Evolutionary conservation across 2,329 filamentous ascomycete genomes (phyloP), one percentile per base, ranked within the genome.

Genomic region (Cladophialophora chaetospira): DNA sequence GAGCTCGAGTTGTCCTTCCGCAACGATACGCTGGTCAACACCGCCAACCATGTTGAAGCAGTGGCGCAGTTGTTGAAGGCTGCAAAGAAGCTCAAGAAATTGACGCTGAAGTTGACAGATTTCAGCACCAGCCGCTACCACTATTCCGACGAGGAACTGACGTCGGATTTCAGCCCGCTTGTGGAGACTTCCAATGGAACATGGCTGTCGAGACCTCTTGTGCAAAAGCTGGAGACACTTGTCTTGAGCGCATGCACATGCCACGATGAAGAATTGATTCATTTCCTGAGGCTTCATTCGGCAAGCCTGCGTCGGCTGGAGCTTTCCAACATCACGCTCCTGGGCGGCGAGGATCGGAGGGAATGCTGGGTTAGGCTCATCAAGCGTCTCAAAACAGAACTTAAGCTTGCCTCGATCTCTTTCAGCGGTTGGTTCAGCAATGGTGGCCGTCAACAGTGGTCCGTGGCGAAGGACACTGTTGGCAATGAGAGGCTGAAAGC

Each of bases 341-440:
- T 63, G 6, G 61, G 56, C 5, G 57, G 26, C 8, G 53, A 57
- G n/a, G 61, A 62, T 43, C 53, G 58, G n/a, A 55, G 57, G 13
- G 56, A 58, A 38, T 63, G 61, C 33, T 63, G 61, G 61, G 61
- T 63, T 31, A 53, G 44, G 26, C 21, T 60, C 28, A 61, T 63
- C 44, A 59, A 60, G 40, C 48, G 40, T 31, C 33, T 63, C 19
- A 61, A 62, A 44, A 57, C 29, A 3, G 42, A 57, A 23, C 45
- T 63, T 13, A 59, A 55, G 23, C 58, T 63, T 15, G 42, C 56
- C 2, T 57, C 53, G 3, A 44, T 61, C 11, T 55, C 58, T 13
- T 63, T 63, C 42, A 55, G 47, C 35, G 61, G 59, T 17, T 63
- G 58, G 61, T 55, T 63, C 51, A 63, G 42, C 29, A 63, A 63